phyloP scores from a whole-genome alignment of 306 rosid genomes.

The Purshia tridentata region DNA sequence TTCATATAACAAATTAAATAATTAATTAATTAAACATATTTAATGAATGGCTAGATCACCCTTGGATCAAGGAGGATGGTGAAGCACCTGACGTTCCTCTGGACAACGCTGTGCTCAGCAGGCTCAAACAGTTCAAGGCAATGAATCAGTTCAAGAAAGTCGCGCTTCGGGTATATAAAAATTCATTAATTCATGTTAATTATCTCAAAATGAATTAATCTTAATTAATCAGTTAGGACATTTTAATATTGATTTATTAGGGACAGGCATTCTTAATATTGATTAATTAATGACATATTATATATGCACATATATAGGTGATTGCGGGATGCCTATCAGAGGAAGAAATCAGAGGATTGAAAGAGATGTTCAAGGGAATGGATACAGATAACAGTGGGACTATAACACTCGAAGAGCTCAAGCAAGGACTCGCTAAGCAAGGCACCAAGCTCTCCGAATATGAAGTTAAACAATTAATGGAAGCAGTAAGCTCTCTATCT shows the following conservation, averaged over 20 bases:
- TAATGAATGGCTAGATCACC: constrained; percentile 48
- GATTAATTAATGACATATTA: too few species aligned
- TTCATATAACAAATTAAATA: too few species aligned
- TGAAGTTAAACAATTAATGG: constrained; percentile 89
- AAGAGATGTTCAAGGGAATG: constrained; percentile 85
- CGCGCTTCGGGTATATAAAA: constrained; percentile 63
- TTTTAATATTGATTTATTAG: too few species aligned
- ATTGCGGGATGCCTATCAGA: constrained; percentile 97
- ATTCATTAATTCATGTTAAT: background rate
- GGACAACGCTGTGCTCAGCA: constrained; percentile 86
- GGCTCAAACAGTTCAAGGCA: constrained; percentile 96
- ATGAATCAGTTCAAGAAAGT: constrained; percentile 97
- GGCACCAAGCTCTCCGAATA: constrained; percentile 81
- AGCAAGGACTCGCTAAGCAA: constrained; percentile 92
- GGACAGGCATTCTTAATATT: too few species aligned
- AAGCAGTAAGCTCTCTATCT: constrained; percentile 60
- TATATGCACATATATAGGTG: constrained; percentile 40
- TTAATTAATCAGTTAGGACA: too few species aligned
- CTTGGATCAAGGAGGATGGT: constrained; percentile 98
- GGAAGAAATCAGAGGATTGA: constrained; percentile 97
- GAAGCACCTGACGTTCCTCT: constrained; percentile 97
- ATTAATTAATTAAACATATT: too few species aligned
- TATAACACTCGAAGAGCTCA: constrained; percentile 94
- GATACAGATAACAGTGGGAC: constrained; percentile 96
- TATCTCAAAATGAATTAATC: too few species aligned